phyloP scores from a whole-genome alignment of 2,329 filamentous ascomycete species.

The Aspergillus arachidicola region DNA sequence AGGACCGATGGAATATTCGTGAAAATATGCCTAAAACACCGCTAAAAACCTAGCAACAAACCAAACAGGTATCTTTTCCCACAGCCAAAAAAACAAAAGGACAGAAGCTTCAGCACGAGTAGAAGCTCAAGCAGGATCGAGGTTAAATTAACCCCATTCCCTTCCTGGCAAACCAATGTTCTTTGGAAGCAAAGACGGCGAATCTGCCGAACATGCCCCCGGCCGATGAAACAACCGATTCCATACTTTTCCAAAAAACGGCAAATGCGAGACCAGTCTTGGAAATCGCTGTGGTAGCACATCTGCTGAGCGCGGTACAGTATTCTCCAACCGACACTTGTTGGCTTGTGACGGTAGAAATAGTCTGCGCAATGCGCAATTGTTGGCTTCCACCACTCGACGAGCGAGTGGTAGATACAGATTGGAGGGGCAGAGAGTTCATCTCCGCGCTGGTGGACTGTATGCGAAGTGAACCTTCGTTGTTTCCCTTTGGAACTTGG shows the following conservation, averaged over 20 bases:
- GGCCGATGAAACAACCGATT: slow-evolving; percentile 17
- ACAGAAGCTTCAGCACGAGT: neutral
- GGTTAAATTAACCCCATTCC: slow-evolving; percentile 20
- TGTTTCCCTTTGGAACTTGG: neutral
- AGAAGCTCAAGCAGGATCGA: neutral
- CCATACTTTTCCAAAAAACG: slow-evolving; percentile 14
- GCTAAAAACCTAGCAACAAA: neutral
- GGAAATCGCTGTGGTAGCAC: neutral
- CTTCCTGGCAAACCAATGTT: slow-evolving; percentile 19
- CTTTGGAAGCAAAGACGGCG: slow-evolving; percentile 19
- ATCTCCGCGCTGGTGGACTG: neutral
- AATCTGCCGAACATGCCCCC: slow-evolving; percentile 16
- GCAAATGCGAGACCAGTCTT: slow-evolving; percentile 8
- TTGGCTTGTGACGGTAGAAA: neutral
- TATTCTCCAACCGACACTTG: neutral
- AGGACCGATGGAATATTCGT: neutral
- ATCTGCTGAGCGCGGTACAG: neutral
- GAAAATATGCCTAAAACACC: neutral
- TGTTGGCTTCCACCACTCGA: neutral
- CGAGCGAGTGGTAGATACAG: neutral
- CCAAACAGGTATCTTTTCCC: slow-evolving; percentile 4
- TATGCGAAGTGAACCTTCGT: neutral
- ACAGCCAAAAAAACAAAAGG: slow-evolving; percentile 2
- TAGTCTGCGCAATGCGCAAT: neutral
- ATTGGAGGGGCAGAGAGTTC: neutral